A percentile compares a stretch with the other conserved stretches of the same genome.
These are phyloP conservation scores for Basidiobolus meristosporus DNA, from an alignment of 371 early-diverging fungal species.

Conservation along the genomic window DNA sequence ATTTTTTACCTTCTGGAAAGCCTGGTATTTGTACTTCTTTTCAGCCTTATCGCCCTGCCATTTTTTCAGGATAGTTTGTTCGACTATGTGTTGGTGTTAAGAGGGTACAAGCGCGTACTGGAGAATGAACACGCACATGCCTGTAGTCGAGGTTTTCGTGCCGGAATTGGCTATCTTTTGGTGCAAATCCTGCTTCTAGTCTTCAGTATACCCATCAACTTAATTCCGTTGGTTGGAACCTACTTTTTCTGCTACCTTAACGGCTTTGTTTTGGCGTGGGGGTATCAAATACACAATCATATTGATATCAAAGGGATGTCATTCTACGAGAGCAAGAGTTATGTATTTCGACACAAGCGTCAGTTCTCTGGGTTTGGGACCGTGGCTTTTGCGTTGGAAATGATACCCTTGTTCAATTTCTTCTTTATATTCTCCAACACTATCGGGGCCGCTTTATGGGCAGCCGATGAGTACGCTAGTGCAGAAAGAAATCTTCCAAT, in stretches of 20 bases:
- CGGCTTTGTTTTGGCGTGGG: slow-evolving; percentile 22
- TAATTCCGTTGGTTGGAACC: slow-evolving; percentile 34
- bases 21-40: background rate
- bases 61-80: slow-evolving; percentile 4
- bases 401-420: slow-evolving; percentile 41
- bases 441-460: slow-evolving; percentile 57
- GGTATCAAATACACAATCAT: slow-evolving; percentile 28
- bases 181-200: slow-evolving; percentile 21
- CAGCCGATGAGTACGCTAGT: background rate
- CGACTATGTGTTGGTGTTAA: slow-evolving; percentile 4
- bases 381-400: slow-evolving; percentile 33
- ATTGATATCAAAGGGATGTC: slow-evolving; percentile 28
- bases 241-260: slow-evolving; percentile 29
- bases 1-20: slow-evolving; percentile 3
- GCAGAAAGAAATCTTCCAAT: no score
- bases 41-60: slow-evolving; percentile 2
- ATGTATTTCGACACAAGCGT: slow-evolving; percentile 16
- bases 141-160: background rate
- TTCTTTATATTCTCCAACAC: slow-evolving; percentile 58
- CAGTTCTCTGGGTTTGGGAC: slow-evolving; percentile 34
- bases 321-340: slow-evolving; percentile 17
- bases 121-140: slow-evolving; percentile 4
- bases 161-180: background rate
- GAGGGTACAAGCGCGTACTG: slow-evolving; percentile 3
- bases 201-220: slow-evolving; percentile 31